Evolutionary conservation across 352 stramenopile genomes (phyloP).

Genomic region (Pythium rhizo-oryzae): DNA sequence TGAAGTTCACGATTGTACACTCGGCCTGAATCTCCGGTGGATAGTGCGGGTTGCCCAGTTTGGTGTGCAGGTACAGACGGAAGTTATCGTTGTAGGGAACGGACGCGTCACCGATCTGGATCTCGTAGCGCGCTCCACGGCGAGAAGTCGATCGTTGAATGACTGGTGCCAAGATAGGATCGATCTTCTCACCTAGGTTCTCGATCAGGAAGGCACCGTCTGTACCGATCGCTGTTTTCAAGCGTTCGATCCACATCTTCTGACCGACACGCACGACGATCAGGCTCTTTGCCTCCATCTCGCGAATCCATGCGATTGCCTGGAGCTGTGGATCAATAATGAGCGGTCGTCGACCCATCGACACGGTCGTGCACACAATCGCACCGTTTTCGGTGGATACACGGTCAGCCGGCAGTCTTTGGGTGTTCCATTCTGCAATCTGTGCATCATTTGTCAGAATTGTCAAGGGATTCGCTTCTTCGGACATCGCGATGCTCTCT

Average conservation of each 20-base stretch:
- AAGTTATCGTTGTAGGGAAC: constrained; percentile 95
- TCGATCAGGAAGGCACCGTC: constrained; percentile 94
- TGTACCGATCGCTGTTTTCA: constrained; percentile 93
- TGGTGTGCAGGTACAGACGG: constrained; percentile 94
- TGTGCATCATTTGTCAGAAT: constrained; percentile 93
- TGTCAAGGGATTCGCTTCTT: constrained; percentile 86
- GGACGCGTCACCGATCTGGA: constrained; percentile 94
- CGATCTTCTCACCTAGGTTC: constrained; percentile 94
- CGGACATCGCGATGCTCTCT: constrained; percentile 91
- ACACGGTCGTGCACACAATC: constrained; percentile 92
- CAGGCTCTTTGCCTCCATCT: constrained; percentile 90
- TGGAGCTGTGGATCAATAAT: constrained; percentile 95
- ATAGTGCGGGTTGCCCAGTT: constrained; percentile 94
- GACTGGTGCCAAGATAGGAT: constrained; percentile 92
- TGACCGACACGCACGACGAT: constrained; percentile 95
- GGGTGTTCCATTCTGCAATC: constrained; percentile 94
- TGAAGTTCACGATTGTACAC: constrained; percentile 96
- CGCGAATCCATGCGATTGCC: constrained; percentile 93
- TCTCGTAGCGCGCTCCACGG: constrained; percentile 91
- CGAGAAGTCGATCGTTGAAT: constrained; percentile 95
- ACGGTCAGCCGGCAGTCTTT: constrained; percentile 91
- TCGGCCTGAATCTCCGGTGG: constrained; percentile 95
- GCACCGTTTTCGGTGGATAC: constrained; percentile 95
- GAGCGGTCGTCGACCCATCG: constrained; percentile 88
- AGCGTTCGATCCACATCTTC: constrained; percentile 94